These are phyloP conservation scores for Dactylellina parvicollis DNA, from an alignment of 2,329 filamentous ascomycete species.

Conservation along the genomic window DNA sequence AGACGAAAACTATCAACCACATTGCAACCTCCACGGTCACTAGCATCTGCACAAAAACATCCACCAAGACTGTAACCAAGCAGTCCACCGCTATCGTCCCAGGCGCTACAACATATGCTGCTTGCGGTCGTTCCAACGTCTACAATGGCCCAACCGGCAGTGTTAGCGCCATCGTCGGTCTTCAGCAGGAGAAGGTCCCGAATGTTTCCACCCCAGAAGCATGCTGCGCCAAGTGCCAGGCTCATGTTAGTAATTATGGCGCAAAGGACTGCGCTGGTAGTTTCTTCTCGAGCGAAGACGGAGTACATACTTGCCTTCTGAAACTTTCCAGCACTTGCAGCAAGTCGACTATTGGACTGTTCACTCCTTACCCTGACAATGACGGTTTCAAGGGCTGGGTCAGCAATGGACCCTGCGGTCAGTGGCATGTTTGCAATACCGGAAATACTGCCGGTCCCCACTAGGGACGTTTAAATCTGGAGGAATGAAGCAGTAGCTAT, in stretches of 20 bases:
- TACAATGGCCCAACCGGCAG: constrained; percentile 39
- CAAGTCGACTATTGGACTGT: constrained; percentile 7
- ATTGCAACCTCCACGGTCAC: constrained; percentile 8
- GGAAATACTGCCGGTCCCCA: not conserved
- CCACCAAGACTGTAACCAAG: constrained; percentile 21
- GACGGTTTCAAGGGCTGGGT: constrained; percentile 16
- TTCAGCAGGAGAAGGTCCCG: not conserved
- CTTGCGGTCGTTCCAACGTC: constrained; percentile 20
- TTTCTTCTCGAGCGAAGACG: constrained; percentile 14
- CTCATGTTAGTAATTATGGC: constrained; percentile 18
- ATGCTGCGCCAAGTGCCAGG: constrained; percentile 37
- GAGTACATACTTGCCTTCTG: constrained; percentile 6
- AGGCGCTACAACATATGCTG: constrained; percentile 20
- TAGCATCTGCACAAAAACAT: constrained; percentile 16
- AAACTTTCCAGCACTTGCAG: constrained; percentile 20
- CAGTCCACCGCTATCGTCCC: constrained; percentile 11
- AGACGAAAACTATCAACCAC: constrained; percentile 8
- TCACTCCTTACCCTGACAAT: not conserved
- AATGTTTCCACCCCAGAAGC: constrained; percentile 16
- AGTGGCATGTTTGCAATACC: constrained; percentile 11
- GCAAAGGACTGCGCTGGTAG: constrained; percentile 34
- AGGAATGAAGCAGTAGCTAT: too few species aligned
- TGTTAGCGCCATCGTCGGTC: constrained; percentile 6
- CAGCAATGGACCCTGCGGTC: constrained; percentile 48
- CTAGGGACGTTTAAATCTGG: not conserved